Conservation (phyloP, 2,329 filamentous ascomycete species). For the Venturia effusa region DNA sequence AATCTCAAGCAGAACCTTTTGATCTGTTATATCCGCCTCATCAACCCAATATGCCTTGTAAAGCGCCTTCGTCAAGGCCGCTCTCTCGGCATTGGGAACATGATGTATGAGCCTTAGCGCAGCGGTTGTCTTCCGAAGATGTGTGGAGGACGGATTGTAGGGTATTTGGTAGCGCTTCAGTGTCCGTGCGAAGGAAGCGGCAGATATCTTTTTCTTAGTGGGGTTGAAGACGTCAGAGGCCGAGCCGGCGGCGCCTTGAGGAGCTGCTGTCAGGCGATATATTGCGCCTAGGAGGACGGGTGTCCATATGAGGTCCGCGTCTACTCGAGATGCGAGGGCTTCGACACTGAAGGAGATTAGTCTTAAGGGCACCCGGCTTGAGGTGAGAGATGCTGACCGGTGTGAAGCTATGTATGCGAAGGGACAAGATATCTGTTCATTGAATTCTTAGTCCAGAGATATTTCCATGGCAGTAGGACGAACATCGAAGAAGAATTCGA, state of each 20-base stretch:
- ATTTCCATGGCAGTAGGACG: neutral
- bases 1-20: slow-evolving; percentile 18
- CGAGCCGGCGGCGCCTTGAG: slow-evolving; percentile 24
- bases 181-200: slow-evolving; percentile 21
- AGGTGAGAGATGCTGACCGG: neutral
- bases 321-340: slow-evolving; percentile 20
- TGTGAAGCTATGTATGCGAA: slow-evolving; percentile 29
- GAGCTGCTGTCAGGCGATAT: slow-evolving; percentile 25
- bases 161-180: slow-evolving; percentile 21
- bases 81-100: slow-evolving; percentile 16
- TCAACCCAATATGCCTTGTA: slow-evolving; percentile 25
- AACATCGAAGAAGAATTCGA: slow-evolving; percentile 22
- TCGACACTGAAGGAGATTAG: slow-evolving; percentile 15
- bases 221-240: slow-evolving; percentile 26
- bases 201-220: slow-evolving; percentile 22
- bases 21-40: slow-evolving; percentile 20
- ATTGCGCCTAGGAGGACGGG: slow-evolving; percentile 25
- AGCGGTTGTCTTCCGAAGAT: slow-evolving; percentile 24
- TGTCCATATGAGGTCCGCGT: slow-evolving; percentile 19
- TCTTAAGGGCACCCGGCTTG: neutral
- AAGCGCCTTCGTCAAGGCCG: slow-evolving; percentile 17
- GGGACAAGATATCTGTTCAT: slow-evolving; percentile 22
- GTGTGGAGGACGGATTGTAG: slow-evolving; percentile 22
- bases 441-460: slow-evolving; percentile 2
- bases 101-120: slow-evolving; percentile 21